Evolutionary conservation across 768 basidiomycete genomes (phyloP).

Genomic region (Clitopilus hobsonii): DNA sequence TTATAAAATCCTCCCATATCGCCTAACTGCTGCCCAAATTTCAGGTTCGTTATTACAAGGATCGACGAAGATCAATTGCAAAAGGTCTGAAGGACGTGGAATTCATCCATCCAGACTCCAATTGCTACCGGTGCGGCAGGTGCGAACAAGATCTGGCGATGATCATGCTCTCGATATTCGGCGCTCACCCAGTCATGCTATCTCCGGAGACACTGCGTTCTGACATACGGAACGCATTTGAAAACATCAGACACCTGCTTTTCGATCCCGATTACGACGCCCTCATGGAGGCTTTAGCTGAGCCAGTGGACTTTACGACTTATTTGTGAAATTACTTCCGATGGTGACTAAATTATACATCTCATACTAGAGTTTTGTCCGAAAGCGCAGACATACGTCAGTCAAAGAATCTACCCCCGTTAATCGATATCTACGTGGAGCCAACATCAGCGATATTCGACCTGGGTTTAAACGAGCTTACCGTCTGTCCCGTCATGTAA

Average conservation of each 20-base stretch:
- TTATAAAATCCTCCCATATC: background rate
- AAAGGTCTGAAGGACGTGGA: too few species aligned
- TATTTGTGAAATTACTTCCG: background rate
- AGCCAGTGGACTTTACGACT: background rate
- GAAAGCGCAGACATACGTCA: background rate
- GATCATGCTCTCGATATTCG: background rate
- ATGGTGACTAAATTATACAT: too few species aligned
- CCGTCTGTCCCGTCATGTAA: constrained; percentile 25
- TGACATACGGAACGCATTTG: background rate
- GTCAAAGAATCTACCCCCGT: constrained; percentile 1
- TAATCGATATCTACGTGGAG: background rate
- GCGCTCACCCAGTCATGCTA: background rate
- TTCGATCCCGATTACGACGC: background rate
- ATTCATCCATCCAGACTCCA: too few species aligned
- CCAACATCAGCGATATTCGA: background rate
- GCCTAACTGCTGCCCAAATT: too few species aligned
- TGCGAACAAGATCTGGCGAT: background rate
- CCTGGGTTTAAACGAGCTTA: constrained; percentile 3
- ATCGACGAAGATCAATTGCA: too few species aligned
- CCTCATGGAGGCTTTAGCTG: background rate
- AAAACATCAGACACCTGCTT: background rate
- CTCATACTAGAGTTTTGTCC: too few species aligned
- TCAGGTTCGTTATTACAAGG: too few species aligned
- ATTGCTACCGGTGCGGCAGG: background rate
- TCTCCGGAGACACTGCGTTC: background rate